Conservation (phyloP, 257 asterid genomes). For the Forsythia viridissima region DNA sequence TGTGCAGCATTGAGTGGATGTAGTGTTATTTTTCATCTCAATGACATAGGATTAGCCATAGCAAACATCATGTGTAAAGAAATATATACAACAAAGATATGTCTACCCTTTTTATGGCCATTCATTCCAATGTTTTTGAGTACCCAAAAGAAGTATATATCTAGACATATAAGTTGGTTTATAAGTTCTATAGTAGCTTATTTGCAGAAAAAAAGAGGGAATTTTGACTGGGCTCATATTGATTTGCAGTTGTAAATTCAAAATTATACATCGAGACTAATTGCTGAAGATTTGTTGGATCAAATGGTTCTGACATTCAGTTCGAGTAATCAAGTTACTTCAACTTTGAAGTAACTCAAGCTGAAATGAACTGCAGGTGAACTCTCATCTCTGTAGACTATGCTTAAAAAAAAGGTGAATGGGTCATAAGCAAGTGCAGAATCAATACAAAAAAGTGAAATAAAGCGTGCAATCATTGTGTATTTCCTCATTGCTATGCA, state of each 20-base stretch:
- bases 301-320: neutral
- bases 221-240: slow-evolving; percentile 1
- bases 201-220: neutral
- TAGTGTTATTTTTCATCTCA: neutral
- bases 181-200: neutral
- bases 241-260: neutral
- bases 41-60: neutral
- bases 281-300: neutral
- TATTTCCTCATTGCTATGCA: slow-evolving; percentile 23
- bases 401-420: slow-evolving; percentile 7
- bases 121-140: neutral
- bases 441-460: neutral
- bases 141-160: neutral
- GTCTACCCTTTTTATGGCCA: neutral
- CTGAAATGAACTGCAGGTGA: neutral
- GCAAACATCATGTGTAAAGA: neutral
- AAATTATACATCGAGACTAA: neutral
- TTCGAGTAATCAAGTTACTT: neutral
- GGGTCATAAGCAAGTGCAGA: slow-evolving; percentile 9
- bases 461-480: slow-evolving; percentile 3
- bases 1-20: neutral
- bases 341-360: slow-evolving; percentile 16
- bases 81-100: neutral
- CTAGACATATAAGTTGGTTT: neutral
- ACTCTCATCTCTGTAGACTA: slow-evolving; percentile 5